Percentiles rank a stretch among this genome's conserved stretches.
phyloP scores from a whole-genome alignment of 306 rosid genomes.

The Inga laurina region DNA sequence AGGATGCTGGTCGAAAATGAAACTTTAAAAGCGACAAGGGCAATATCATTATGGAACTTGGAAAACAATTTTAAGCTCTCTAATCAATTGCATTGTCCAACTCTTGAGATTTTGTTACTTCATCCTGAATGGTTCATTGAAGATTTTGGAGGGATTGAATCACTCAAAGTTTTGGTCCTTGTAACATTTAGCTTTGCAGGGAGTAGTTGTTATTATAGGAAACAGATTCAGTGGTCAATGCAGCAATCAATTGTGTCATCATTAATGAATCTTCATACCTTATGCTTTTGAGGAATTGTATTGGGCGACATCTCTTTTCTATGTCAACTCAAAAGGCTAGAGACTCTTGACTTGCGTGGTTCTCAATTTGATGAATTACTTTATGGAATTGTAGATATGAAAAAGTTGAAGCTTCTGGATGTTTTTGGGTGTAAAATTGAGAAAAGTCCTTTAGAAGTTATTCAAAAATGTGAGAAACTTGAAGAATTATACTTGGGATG shows the following conservation, averaged over 20 bases:
- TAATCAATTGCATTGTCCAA: background rate
- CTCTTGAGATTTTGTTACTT: background rate
- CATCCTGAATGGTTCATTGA: background rate
- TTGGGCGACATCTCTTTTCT: background rate
- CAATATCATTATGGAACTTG: background rate
- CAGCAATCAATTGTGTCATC: background rate
- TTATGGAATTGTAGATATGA: background rate
- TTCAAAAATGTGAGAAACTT: background rate
- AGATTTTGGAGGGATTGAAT: background rate
- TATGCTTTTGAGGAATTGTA: background rate
- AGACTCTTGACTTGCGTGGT: background rate
- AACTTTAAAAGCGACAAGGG: background rate
- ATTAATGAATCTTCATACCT: background rate
- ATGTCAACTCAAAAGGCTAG: background rate
- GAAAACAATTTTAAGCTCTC: background rate
- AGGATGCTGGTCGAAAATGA: background rate
- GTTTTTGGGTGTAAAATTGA: background rate
- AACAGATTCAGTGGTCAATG: background rate
- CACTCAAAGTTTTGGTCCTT: background rate
- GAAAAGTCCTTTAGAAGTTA: background rate
- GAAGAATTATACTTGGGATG: background rate
- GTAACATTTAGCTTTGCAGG: background rate
- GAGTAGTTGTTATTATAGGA: rapidly evolving
- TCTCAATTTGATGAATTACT: background rate
- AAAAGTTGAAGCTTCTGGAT: background rate